Percentiles rank a stretch among this genome's conserved stretches.
These are phyloP conservation scores for Neodidymelliopsis sp. DNA, from an alignment of 2,329 filamentous ascomycete genomes.

Conservation along the genomic window DNA sequence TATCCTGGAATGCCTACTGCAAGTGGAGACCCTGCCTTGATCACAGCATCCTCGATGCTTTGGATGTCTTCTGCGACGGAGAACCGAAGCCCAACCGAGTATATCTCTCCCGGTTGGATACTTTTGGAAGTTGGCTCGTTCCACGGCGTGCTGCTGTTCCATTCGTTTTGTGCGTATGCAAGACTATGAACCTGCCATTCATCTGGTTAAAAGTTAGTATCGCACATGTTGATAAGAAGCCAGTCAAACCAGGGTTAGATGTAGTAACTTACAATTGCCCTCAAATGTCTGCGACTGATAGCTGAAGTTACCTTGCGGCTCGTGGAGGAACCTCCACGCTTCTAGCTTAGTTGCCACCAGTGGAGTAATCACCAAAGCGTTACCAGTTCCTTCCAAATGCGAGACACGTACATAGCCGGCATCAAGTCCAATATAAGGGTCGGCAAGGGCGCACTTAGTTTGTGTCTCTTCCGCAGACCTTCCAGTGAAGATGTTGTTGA, in stretches of 20 bases:
- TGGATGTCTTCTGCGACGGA: constrained; percentile 56
- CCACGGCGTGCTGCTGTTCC: constrained; percentile 61
- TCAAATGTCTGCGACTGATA: constrained; percentile 64
- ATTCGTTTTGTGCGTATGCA: constrained; percentile 65
- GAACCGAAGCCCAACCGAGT: constrained; percentile 62
- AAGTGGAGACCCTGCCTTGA: constrained; percentile 55
- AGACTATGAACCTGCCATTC: constrained; percentile 65
- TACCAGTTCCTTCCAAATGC: constrained; percentile 61
- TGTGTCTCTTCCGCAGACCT: constrained; percentile 59
- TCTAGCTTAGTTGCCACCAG: constrained; percentile 61
- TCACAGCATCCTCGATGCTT: constrained; percentile 58
- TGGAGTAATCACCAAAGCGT: constrained; percentile 63
- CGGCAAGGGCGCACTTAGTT: constrained; percentile 61
- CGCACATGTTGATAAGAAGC: no score
- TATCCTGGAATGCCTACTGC: constrained; percentile 64
- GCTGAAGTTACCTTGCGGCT: constrained; percentile 45
- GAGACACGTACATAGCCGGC: constrained; percentile 65
- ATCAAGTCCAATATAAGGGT: constrained; percentile 67
- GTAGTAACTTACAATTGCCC: no score
- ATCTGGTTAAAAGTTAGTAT: no score
- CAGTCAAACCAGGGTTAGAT: no score
- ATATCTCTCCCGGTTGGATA: constrained; percentile 54
- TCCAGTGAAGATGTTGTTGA: constrained; percentile 68
- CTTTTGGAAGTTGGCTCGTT: constrained; percentile 60
- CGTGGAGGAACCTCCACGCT: constrained; percentile 62